Conservation (phyloP, 192 early-diverging fungal species). For the Ambispora gerdemannii region DNA sequence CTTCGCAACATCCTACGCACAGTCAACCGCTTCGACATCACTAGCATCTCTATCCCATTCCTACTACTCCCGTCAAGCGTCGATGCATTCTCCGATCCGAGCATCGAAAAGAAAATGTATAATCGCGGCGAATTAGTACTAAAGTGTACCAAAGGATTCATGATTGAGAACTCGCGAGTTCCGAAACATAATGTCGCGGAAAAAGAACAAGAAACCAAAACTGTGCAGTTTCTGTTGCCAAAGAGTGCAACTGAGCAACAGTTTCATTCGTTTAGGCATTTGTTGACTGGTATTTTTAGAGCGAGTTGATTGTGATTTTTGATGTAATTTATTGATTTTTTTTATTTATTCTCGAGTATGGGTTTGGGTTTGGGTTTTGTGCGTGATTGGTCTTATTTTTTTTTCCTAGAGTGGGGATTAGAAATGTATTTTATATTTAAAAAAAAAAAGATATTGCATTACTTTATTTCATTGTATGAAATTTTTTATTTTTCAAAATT, state of each 20-base stretch:
- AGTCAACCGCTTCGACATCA: constrained; percentile 60
- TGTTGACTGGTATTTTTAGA: constrained; percentile 47
- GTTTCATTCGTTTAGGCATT: constrained; percentile 47
- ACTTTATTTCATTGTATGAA: too few species aligned
- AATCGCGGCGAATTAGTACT: constrained; percentile 48
- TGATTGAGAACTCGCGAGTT: constrained; percentile 54
- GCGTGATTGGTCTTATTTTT: too few species aligned
- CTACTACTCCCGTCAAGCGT: constrained; percentile 53
- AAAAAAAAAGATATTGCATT: too few species aligned
- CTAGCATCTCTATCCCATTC: constrained; percentile 60
- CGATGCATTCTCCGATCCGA: constrained; percentile 34
- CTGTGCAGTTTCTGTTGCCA: constrained; percentile 53
- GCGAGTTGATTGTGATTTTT: constrained; percentile 34
- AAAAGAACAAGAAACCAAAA: constrained; percentile 44
- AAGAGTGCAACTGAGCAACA: constrained; percentile 40
- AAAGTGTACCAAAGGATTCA: constrained; percentile 51
- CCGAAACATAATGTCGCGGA: constrained; percentile 41
- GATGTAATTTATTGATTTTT: too few species aligned
- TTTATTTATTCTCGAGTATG: too few species aligned
- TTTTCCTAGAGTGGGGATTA: too few species aligned
- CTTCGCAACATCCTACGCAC: constrained; percentile 60
- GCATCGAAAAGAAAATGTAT: constrained; percentile 37
- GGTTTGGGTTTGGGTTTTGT: too few species aligned
- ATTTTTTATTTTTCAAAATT: too few species aligned
- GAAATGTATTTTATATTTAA: too few species aligned